These are phyloP conservation scores for Fusarium foetens DNA, from an alignment of 2,329 filamentous ascomycete genomes.

Conservation along the genomic window DNA sequence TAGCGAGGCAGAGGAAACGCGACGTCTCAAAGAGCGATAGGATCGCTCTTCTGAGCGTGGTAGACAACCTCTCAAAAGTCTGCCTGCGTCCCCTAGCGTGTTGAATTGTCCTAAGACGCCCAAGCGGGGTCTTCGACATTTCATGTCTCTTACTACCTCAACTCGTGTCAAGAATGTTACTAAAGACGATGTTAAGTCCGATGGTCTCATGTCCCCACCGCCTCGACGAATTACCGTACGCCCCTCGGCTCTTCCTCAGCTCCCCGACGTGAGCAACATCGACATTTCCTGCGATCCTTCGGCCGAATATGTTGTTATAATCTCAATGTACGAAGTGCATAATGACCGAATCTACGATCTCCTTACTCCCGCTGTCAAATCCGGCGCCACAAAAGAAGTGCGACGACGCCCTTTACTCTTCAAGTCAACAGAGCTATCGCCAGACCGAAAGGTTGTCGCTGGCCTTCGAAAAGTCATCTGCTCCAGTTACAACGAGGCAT, in stretches of 20 bases:
- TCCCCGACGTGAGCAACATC: slow-evolving; percentile 79
- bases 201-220: slow-evolving; percentile 59
- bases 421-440: slow-evolving; percentile 88
- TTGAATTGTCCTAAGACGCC: slow-evolving; percentile 42
- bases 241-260: slow-evolving; percentile 75
- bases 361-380: slow-evolving; percentile 71
- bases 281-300: slow-evolving; percentile 67
- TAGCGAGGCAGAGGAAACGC: slow-evolving; percentile 42
- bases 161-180: slow-evolving; percentile 57
- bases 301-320: slow-evolving; percentile 85
- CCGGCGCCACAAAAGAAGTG: slow-evolving; percentile 72
- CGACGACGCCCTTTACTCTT: slow-evolving; percentile 86
- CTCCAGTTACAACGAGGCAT: slow-evolving; percentile 80
- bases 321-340: slow-evolving; percentile 99
- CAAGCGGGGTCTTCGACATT: slow-evolving; percentile 49
- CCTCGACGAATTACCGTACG: slow-evolving; percentile 73
- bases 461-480: slow-evolving; percentile 92
- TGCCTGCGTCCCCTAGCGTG: slow-evolving; percentile 45
- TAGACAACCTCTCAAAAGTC: slow-evolving; percentile 23
- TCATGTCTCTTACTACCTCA: slow-evolving; percentile 59
- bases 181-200: slow-evolving; percentile 62
- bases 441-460: slow-evolving; percentile 93
- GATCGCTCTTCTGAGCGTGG: slow-evolving; percentile 37
- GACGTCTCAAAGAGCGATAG: slow-evolving; percentile 46
- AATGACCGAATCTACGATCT: slow-evolving; percentile 98